Percentiles rank a stretch among this genome's conserved stretches.
Evolutionary conservation across 805 yeast genomes (phyloP).

Genomic region (Wickerhamomyces chaumierensis): DNA sequence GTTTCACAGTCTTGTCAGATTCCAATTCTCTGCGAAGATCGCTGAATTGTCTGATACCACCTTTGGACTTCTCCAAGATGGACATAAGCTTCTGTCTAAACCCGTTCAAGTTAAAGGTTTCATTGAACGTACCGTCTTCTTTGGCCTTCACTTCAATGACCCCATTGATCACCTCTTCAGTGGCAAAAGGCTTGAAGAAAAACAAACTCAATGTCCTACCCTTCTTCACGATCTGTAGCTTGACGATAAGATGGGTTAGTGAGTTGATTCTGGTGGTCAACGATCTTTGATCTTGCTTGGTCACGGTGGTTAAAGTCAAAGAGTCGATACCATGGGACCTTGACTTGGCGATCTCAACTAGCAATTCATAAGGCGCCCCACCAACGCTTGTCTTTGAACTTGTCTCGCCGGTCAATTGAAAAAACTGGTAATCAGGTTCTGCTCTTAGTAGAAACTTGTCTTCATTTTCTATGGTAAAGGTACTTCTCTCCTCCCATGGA

Average conservation of each 20-base stretch:
- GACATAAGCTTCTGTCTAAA: conserved; percentile 28
- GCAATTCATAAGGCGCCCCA: conserved; percentile 38
- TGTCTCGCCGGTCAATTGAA: conserved; percentile 43
- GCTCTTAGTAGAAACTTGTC: conserved; percentile 23
- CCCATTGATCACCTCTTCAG: conserved; percentile 8
- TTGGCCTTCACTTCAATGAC: conserved; percentile 7
- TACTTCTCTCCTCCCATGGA: not conserved
- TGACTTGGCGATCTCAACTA: conserved; percentile 48
- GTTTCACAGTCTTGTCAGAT: conserved; percentile 29
- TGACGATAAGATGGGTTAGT: conserved; percentile 39
- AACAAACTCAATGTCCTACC: conserved; percentile 45
- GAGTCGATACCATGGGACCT: conserved; percentile 50
- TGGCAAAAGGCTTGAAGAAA: conserved; percentile 22
- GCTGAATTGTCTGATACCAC: conserved; percentile 44
- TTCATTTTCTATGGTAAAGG: conserved; percentile 1
- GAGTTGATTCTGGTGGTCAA: conserved; percentile 50
- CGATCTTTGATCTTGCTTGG: conserved; percentile 65
- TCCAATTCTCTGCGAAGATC: conserved; percentile 53
- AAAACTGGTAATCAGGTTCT: conserved; percentile 45
- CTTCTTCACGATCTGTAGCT: conserved; percentile 25
- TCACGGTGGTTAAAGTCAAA: conserved; percentile 38
- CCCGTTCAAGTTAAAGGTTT: conserved; percentile 19
- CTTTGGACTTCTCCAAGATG: conserved; percentile 45
- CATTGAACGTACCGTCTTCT: conserved; percentile 2
- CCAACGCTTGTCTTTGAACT: conserved; percentile 43